Evolutionary conservation across 2,329 filamentous ascomycete genomes (phyloP), one percentile per base, ranked within the genome.

Genomic region (Neonectria punicea): DNA sequence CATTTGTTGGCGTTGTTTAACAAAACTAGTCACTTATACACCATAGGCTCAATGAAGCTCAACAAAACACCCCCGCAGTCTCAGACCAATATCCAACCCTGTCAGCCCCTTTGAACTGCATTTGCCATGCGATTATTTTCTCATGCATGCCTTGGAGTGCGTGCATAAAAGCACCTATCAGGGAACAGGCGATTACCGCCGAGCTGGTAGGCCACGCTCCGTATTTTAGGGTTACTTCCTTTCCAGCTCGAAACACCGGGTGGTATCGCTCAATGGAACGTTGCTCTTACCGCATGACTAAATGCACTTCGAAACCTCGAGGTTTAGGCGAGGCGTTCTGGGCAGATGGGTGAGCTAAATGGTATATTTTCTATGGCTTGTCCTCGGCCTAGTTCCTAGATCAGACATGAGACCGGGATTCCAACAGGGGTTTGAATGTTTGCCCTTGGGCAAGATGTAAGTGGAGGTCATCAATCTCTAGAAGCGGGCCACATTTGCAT

Each of bases 91-190:
- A 41, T 61, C 30, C 32, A 61, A 54, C 50, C 28, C 41, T 44
- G 44, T 44, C 20, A 28, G 20, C 22, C 30, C 50, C 11, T 47
- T 44, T 20, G 44, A 54, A 49, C 41, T 10, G 41, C 41, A 44
- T 46, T 13, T 25, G 44, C 39, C 28, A 54, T 54, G 50, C 16
- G 43, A 13, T 49, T 54, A 22, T 41, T 54, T 49, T 61, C 41
- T 54, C 30, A 61, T 61, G 58, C 58, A 61, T 61, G 50, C 49
- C 41, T 49, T 49, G 30, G 50, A 41, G 50, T 53, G 58, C 58
- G 47, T 54, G 58, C 41, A 49, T 53, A n/a, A 20, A 32, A 39
- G 50, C 13, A 16, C 18, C 5, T 18, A 14, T 16, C 11, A 16
- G 41, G 34, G 30, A 22, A 54, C 47, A 25, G 25, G 41, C 28